Percentiles rank a stretch among this genome's conserved stretches.
Conservation (phyloP, 1,139 yeast species). For the Geotrichum candidum region DNA sequence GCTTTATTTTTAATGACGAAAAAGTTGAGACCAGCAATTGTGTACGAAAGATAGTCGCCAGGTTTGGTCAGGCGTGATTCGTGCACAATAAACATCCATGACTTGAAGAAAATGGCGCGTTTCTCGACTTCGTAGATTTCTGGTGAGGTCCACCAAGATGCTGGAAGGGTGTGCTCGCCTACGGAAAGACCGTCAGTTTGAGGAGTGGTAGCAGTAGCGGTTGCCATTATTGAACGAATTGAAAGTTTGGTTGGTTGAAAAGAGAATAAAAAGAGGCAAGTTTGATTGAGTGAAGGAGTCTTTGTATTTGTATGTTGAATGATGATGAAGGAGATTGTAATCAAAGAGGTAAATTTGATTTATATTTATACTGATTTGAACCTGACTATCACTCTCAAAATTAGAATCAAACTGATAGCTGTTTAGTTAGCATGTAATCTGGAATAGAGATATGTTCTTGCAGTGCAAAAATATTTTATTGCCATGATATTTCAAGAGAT, state of each 20-base stretch:
- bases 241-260: neutral
- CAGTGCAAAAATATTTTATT: too few relatives aligned
- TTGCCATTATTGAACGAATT: constrained; percentile 4
- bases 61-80: constrained; percentile 47
- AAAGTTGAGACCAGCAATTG: constrained; percentile 49
- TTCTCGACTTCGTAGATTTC: constrained; percentile 53
- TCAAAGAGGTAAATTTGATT: too few relatives aligned
- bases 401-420: too few relatives aligned
- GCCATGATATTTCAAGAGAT: too few relatives aligned
- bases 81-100: constrained; percentile 53
- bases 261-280: neutral
- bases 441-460: too few relatives aligned
- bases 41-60: constrained; percentile 51
- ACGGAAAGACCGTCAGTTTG: constrained; percentile 3
- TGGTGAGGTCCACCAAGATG: constrained; percentile 61
- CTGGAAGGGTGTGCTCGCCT: constrained; percentile 56
- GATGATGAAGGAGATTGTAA: too few relatives aligned
- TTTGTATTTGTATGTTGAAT: neutral
- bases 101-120: constrained; percentile 49
- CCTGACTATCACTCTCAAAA: too few relatives aligned
- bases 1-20: constrained; percentile 49
- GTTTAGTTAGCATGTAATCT: too few relatives aligned
- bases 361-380: too few relatives aligned
- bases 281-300: neutral
- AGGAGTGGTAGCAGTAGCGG: constrained; percentile 1